phyloP scores from a whole-genome alignment of 305 asterid species.

The Plantago lanceolata region DNA sequence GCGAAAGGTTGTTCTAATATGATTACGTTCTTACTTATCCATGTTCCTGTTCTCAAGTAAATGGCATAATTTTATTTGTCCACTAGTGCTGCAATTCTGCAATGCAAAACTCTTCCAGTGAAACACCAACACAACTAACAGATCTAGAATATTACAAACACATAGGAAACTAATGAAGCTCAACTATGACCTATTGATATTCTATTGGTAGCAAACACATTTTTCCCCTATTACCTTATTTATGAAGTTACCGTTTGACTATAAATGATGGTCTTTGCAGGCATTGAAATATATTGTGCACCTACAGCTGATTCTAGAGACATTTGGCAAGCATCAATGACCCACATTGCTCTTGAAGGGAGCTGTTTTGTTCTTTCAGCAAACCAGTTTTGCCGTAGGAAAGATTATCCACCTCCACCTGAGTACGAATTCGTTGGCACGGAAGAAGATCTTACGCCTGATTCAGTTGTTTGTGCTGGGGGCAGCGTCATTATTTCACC shows the following conservation, averaged over 20 bases:
- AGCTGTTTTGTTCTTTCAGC: constrained; percentile 91
- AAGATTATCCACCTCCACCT: constrained; percentile 92
- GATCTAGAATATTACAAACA: no score
- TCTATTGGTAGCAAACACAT: no score
- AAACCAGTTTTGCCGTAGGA: constrained; percentile 88
- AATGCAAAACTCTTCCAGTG: no score
- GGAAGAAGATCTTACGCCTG: constrained; percentile 73
- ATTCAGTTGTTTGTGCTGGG: constrained; percentile 85
- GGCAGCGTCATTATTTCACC: constrained; percentile 96
- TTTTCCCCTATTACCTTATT: constrained; percentile 6
- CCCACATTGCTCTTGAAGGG: constrained; percentile 95
- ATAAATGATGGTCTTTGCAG: constrained; percentile 29
- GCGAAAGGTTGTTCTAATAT: constrained; percentile 58
- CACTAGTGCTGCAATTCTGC: no score
- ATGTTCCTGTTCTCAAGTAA: no score
- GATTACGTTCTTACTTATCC: background rate
- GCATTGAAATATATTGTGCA: constrained; percentile 89
- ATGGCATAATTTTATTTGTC: no score
- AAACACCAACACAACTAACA: no score
- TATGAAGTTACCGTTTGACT: constrained; percentile 4
- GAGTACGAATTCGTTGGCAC: constrained; percentile 64
- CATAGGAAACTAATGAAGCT: no score
- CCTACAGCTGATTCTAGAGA: constrained; percentile 93
- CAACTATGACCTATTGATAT: no score
- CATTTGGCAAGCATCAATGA: constrained; percentile 96